Conservation (phyloP, 1,284 basidiomycete species). For the Cutaneotrichosporon curvatum region DNA sequence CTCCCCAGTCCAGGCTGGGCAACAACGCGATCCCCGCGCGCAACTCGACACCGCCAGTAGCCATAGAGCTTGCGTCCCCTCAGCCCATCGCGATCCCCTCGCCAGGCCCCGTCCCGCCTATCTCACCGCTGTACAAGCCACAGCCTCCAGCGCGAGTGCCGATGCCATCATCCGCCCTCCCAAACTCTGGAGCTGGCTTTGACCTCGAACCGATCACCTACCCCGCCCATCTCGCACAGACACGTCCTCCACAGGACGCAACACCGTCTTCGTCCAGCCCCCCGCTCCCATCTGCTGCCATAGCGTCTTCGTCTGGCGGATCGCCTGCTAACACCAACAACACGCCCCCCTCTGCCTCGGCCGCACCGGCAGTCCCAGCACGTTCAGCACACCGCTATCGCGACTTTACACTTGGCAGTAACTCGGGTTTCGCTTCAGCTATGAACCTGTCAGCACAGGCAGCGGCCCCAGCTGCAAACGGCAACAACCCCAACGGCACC, state of each 20-base stretch:
- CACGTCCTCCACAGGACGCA: constrained; percentile 11
- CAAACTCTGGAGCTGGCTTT: constrained; percentile 4
- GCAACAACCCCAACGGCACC: not conserved
- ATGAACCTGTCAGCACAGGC: constrained; percentile 12
- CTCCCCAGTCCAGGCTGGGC: not conserved
- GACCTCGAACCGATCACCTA: constrained; percentile 29
- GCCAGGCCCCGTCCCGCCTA: not conserved
- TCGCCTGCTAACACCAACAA: not conserved
- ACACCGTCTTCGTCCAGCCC: not conserved
- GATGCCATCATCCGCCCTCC: constrained; percentile 5
- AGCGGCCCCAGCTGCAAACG: not conserved
- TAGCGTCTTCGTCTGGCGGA: not conserved
- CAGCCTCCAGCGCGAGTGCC: not conserved
- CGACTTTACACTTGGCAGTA: constrained; percentile 14
- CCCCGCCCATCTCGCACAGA: constrained; percentile 27
- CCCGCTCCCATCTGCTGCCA: not conserved
- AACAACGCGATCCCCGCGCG: too few species aligned
- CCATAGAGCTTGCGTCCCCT: constrained; percentile 2
- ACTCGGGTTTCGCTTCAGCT: constrained; percentile 6
- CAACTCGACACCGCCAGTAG: not conserved
- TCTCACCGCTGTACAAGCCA: constrained; percentile 5
- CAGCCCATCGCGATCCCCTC: constrained; percentile 1
- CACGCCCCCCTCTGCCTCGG: not conserved
- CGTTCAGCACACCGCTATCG: constrained; percentile 17
- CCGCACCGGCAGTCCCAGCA: constrained; percentile 13